Conservation (phyloP, 495 filamentous ascomycete species). For the Penicillium mononematosum region DNA sequence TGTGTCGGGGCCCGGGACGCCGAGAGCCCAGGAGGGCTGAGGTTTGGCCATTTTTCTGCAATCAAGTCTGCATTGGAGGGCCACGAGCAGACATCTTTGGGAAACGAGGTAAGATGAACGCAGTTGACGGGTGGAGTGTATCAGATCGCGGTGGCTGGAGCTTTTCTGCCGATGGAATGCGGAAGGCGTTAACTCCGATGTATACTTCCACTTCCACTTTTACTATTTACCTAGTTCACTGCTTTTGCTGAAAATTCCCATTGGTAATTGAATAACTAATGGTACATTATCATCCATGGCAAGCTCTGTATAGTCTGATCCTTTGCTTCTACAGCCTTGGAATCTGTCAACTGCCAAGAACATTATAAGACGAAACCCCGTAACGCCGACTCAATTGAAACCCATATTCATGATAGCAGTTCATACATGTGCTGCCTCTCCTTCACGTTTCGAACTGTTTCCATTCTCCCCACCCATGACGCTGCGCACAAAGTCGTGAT, state of each 20-base stretch:
- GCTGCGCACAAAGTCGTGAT: slow-evolving; percentile 46
- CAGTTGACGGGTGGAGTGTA: slow-evolving; percentile 10
- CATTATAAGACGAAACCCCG: slow-evolving; percentile 9
- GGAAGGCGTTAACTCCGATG: slow-evolving; percentile 3
- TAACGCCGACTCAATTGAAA: slow-evolving; percentile 19
- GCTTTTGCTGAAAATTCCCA: background rate
- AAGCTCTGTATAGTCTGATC: background rate
- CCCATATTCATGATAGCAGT: slow-evolving; percentile 11
- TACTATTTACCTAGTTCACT: background rate
- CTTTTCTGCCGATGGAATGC: slow-evolving; percentile 18
- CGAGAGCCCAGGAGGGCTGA: slow-evolving; percentile 30
- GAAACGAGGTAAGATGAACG: background rate
- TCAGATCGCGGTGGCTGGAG: slow-evolving; percentile 28
- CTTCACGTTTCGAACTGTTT: slow-evolving; percentile 30
- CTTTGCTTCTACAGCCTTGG: slow-evolving; percentile 1
- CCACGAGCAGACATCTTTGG: slow-evolving; percentile 1
- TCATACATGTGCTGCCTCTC: slow-evolving; percentile 27
- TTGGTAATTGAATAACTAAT: background rate
- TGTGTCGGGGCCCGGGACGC: slow-evolving; percentile 30
- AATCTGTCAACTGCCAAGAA: slow-evolving; percentile 1
- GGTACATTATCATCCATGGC: background rate
- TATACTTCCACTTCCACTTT: background rate
- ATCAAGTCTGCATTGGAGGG: slow-evolving; percentile 14
- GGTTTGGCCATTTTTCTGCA: slow-evolving; percentile 21
- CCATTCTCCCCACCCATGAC: slow-evolving; percentile 42